Percentiles rank a stretch among this genome's conserved stretches.
Evolutionary conservation across 2,329 filamentous ascomycete species (phyloP).

Genomic region (Epichloe amarillans): DNA sequence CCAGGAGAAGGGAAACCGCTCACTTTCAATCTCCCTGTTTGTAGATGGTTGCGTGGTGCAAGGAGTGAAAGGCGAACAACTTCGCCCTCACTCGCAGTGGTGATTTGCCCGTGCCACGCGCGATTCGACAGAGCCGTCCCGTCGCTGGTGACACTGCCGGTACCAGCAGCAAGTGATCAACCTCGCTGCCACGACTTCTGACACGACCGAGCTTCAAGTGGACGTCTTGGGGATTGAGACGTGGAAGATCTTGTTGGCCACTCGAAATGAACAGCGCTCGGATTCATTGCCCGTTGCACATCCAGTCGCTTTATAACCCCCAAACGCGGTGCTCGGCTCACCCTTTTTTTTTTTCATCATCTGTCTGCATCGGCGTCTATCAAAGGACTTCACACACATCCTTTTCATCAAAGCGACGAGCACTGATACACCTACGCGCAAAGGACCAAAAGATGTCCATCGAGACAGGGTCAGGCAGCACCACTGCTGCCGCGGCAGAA

Average conservation of each 20-base stretch:
- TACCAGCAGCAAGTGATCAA: slow-evolving; percentile 2
- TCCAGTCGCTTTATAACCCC: neutral
- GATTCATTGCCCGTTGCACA: neutral
- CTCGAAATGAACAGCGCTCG: neutral
- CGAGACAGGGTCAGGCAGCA: slow-evolving; percentile 1
- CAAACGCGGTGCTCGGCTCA: neutral
- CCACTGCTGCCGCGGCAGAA: slow-evolving; percentile 1
- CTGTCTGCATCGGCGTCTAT: no score
- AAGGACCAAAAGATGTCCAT: slow-evolving; percentile 5
- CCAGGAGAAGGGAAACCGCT: slow-evolving; percentile 3
- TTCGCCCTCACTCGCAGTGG: neutral
- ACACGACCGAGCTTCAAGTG: neutral
- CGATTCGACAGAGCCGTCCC: neutral
- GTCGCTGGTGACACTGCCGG: neutral
- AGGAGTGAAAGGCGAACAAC: neutral
- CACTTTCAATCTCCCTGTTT: neutral
- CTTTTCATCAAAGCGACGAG: neutral
- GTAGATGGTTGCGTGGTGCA: neutral
- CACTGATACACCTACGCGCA: neutral
- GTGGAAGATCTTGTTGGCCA: neutral
- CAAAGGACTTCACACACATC: neutral
- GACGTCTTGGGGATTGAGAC: neutral
- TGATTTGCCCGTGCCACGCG: neutral
- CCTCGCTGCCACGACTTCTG: neutral
- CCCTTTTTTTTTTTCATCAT: neutral